A percentile compares a stretch with the other conserved stretches of the same genome.
Evolutionary conservation across 192 early-diverging fungal genomes (phyloP).

Genomic region (Linnemannia schmuckeri): DNA sequence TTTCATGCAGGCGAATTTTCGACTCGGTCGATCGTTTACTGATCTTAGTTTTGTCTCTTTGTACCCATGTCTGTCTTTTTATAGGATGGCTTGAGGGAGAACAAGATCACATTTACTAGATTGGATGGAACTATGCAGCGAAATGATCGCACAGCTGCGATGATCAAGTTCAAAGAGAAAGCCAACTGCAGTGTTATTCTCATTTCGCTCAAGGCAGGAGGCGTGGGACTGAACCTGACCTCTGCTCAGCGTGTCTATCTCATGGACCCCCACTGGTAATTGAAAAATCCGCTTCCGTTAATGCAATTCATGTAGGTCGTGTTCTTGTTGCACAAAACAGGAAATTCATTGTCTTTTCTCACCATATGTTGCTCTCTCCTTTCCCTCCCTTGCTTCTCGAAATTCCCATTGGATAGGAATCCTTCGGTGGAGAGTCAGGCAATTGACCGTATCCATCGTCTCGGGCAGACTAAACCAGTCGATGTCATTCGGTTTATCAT

Average conservation of each 20-base stretch:
- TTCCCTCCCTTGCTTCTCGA: conserved; percentile 34
- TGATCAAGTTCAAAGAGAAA: conserved; percentile 71
- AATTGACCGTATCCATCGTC: conserved; percentile 87
- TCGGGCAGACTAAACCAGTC: conserved; percentile 78
- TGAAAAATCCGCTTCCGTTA: conserved; percentile 1
- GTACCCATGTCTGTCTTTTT: background rate
- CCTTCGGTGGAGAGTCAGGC: conserved; percentile 86
- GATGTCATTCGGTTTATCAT: conserved; percentile 76
- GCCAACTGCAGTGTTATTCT: conserved; percentile 68
- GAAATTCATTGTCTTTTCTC: background rate
- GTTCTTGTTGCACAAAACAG: background rate
- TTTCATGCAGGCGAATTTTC: background rate
- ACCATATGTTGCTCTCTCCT: background rate
- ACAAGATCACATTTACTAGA: conserved; percentile 71
- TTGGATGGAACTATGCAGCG: conserved; percentile 85
- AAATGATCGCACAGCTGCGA: conserved; percentile 64
- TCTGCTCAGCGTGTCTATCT: conserved; percentile 77
- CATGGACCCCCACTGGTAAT: conserved; percentile 69
- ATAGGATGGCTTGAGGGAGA: conserved; percentile 63
- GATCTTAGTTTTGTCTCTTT: background rate
- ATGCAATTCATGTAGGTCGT: conserved; percentile 62
- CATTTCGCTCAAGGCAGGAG: conserved; percentile 80
- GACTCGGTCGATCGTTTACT: background rate
- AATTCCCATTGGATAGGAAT: conserved; percentile 77
- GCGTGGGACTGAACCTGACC: conserved; percentile 83